These are phyloP conservation scores for Lathyrus aphaca DNA, from an alignment of 306 rosid genomes.

Conservation along the genomic window DNA sequence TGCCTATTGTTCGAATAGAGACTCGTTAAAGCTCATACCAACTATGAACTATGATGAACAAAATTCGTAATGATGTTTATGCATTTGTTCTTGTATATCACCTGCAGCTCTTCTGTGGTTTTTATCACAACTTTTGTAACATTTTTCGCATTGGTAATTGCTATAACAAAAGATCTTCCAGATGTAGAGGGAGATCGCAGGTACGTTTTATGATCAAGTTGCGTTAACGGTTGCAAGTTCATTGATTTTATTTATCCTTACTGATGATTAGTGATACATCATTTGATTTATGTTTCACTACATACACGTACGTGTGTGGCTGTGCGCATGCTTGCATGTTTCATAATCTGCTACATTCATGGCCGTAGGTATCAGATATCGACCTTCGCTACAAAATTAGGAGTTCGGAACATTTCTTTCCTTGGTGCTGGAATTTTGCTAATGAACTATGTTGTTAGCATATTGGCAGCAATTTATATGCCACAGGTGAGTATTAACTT, in stretches of 20 bases:
- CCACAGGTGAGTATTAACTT: constrained; percentile 67
- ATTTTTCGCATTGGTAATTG: constrained; percentile 89
- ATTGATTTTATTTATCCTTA: constrained; percentile 6
- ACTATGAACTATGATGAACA: not conserved
- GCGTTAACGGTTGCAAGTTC: constrained; percentile 17
- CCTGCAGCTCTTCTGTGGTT: constrained; percentile 88
- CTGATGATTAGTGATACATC: too few species aligned
- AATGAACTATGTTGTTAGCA: constrained; percentile 72
- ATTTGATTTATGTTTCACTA: too few species aligned
- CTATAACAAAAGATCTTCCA: constrained; percentile 97
- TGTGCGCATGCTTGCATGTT: too few species aligned
- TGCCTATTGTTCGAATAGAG: constrained; percentile 28
- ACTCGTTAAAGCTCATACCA: constrained; percentile 7
- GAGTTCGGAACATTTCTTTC: constrained; percentile 84
- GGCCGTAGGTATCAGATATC: constrained; percentile 78
- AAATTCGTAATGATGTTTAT: constrained; percentile 7
- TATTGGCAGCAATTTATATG: constrained; percentile 69
- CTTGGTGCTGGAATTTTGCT: constrained; percentile 95
- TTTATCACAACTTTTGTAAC: constrained; percentile 93
- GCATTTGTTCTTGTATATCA: constrained; percentile 33
- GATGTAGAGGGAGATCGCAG: constrained; percentile 98
- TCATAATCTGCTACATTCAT: too few species aligned
- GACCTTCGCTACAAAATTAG: constrained; percentile 91
- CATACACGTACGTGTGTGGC: too few species aligned
- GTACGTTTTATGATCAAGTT: constrained; percentile 52